These are phyloP conservation scores for Mrakia blollopis DNA, from an alignment of 768 basidiomycete genomes.

Conservation along the genomic window DNA sequence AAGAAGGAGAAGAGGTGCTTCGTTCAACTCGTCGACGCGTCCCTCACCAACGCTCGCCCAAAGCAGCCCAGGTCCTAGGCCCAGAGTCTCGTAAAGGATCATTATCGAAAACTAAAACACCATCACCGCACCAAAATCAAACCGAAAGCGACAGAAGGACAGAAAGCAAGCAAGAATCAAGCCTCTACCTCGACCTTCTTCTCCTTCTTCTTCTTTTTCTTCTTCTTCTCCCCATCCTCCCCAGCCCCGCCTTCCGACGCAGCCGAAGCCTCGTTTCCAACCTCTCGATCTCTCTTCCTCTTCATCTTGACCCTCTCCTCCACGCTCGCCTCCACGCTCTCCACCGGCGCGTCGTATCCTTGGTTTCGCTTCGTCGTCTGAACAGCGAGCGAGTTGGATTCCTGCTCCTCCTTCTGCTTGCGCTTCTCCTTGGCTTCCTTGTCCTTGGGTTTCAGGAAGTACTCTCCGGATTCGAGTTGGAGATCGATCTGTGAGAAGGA, in stretches of 20 bases:
- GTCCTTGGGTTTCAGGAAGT: slow-evolving; percentile 89
- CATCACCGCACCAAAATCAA: no score
- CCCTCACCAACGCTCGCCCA: no score
- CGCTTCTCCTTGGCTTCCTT: slow-evolving; percentile 70
- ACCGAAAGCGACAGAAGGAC: no score
- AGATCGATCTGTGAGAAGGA: slow-evolving; percentile 64
- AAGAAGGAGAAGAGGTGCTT: no score
- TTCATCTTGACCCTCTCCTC: slow-evolving; percentile 63
- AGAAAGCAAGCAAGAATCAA: neutral
- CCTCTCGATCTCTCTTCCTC: slow-evolving; percentile 40
- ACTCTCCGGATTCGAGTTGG: slow-evolving; percentile 93
- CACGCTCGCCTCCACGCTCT: slow-evolving; percentile 58
- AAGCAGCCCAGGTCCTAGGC: no score
- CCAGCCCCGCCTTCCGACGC: neutral
- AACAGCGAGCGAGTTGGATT: slow-evolving; percentile 58
- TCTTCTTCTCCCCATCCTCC: slow-evolving; percentile 45
- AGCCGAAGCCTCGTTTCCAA: neutral
- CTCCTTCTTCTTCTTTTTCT: slow-evolving; percentile 58
- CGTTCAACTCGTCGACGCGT: no score
- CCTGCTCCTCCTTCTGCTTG: slow-evolving; percentile 80
- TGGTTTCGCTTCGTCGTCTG: slow-evolving; percentile 76
- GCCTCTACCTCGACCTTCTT: slow-evolving; percentile 52
- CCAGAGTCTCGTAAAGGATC: no score
- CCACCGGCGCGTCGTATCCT: slow-evolving; percentile 81
- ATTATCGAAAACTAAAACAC: no score